A percentile compares a stretch with the other conserved stretches of the same genome.
Conservation (phyloP, 2,329 filamentous ascomycete genomes). For the Calycina herbarum region DNA sequence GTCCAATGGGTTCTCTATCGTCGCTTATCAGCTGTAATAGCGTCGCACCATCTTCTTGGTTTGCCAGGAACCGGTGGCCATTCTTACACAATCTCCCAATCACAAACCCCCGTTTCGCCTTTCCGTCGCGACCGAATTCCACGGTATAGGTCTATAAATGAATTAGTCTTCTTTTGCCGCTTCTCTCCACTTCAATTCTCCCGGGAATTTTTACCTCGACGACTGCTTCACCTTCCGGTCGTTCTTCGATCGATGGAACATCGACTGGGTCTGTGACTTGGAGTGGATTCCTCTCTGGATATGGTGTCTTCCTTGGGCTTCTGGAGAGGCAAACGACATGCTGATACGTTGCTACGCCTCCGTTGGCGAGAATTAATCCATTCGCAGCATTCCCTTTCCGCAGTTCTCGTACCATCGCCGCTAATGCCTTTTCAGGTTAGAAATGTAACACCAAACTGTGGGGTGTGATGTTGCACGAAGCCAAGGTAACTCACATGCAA, state of each 20-base stretch:
- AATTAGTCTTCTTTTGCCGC: background rate
- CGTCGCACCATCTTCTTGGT: slow-evolving; percentile 52
- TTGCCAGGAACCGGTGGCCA: slow-evolving; percentile 55
- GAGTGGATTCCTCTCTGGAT: slow-evolving; percentile 49
- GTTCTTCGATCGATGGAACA: slow-evolving; percentile 43
- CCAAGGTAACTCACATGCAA: slow-evolving; percentile 54
- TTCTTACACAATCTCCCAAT: slow-evolving; percentile 51
- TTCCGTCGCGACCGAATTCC: slow-evolving; percentile 53
- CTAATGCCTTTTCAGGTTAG: slow-evolving; percentile 44
- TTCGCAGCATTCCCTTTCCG: slow-evolving; percentile 46
- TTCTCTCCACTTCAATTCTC: background rate
- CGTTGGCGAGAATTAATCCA: slow-evolving; percentile 64
- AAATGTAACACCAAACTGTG: background rate
- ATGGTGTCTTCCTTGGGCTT: slow-evolving; percentile 42
- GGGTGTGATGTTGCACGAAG: background rate
- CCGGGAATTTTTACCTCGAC: slow-evolving; percentile 49
- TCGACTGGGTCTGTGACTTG: slow-evolving; percentile 44
- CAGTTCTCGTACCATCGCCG: slow-evolving; percentile 55
- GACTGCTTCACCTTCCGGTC: slow-evolving; percentile 50
- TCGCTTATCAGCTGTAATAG: slow-evolving; percentile 46
- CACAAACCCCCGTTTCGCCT: slow-evolving; percentile 49
- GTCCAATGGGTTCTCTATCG: slow-evolving; percentile 49
- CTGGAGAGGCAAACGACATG: slow-evolving; percentile 60
- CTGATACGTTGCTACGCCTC: slow-evolving; percentile 65
- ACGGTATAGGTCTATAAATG: slow-evolving; percentile 57